These are phyloP conservation scores for Peronospora destructor DNA, from an alignment of 352 stramenopile genomes.

Conservation along the genomic window DNA sequence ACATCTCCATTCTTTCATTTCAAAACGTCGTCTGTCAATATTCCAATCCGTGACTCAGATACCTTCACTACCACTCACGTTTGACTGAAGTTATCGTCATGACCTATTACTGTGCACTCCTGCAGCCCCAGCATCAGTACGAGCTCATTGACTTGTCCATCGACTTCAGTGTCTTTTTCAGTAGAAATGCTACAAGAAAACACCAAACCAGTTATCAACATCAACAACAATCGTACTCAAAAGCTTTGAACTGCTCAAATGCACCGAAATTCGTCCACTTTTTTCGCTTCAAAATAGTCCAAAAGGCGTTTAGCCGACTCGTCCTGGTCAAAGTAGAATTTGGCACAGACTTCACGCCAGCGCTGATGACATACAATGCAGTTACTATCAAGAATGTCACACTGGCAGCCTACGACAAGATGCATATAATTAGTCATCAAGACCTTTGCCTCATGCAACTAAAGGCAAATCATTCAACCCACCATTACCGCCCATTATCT, in stretches of 20 bases:
- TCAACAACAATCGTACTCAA: neutral
- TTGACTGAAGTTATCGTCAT: constrained; percentile 32
- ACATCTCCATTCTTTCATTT: constrained; percentile 35
- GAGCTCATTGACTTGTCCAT: constrained; percentile 22
- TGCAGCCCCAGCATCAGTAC: constrained; percentile 34
- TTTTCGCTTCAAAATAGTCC: constrained; percentile 56
- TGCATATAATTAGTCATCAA: constrained; percentile 5
- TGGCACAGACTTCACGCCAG: constrained; percentile 52
- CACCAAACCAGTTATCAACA: neutral
- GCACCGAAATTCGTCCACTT: constrained; percentile 62
- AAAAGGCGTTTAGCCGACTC: constrained; percentile 52
- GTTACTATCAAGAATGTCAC: constrained; percentile 23
- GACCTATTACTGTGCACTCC: constrained; percentile 36
- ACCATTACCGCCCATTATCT: constrained; percentile 18
- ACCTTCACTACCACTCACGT: constrained; percentile 23
- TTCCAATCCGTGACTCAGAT: neutral
- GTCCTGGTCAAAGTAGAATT: constrained; percentile 63
- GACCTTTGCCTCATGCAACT: neutral
- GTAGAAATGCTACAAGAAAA: constrained; percentile 22
- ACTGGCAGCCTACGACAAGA: constrained; percentile 28
- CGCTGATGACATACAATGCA: constrained; percentile 27
- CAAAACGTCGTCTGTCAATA: neutral
- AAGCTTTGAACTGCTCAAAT: neutral
- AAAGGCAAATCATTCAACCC: constrained; percentile 3
- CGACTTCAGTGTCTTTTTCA: constrained; percentile 13